These are phyloP conservation scores for Escallonia herrerae DNA, from an alignment of 129 eudicot species.

Conservation along the genomic window DNA sequence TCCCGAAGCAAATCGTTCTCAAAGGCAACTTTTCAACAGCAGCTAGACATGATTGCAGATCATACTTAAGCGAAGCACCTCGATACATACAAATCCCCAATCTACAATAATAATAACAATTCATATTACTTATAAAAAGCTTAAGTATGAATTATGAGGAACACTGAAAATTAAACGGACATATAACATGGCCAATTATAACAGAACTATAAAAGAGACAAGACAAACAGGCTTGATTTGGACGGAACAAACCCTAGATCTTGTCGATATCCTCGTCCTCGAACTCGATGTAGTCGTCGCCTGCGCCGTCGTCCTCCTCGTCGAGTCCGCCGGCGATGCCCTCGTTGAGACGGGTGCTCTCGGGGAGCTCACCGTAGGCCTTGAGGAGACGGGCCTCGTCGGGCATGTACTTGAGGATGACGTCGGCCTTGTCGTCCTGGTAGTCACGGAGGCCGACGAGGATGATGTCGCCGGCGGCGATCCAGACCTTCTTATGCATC, in stretches of 20 bases:
- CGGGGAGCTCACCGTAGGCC: constrained; percentile 89
- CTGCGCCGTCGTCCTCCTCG: constrained; percentile 72
- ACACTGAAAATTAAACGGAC: too few species aligned
- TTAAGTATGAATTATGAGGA: not conserved
- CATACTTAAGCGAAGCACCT: too few species aligned
- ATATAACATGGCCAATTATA: not conserved
- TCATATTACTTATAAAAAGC: not conserved
- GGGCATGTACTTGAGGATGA: constrained; percentile 83
- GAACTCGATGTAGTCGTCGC: constrained; percentile 81
- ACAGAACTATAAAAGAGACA: not conserved
- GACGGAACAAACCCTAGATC: constrained; percentile 25
- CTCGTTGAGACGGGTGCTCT: constrained; percentile 69
- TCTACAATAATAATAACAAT: too few species aligned
- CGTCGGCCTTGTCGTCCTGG: constrained; percentile 96
- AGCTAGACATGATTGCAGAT: too few species aligned
- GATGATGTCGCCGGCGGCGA: constrained; percentile 88
- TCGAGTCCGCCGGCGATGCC: constrained; percentile 63
- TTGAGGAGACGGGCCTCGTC: constrained; percentile 88
- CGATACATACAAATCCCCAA: too few species aligned
- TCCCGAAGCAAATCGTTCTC: too few species aligned
- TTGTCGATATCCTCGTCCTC: constrained; percentile 94
- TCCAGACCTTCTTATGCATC: constrained; percentile 99
- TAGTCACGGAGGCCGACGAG: constrained; percentile 89
- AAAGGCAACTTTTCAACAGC: too few species aligned
- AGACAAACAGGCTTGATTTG: not conserved